Base-by-base conservation (phyloP, 1,284 basidiomycete species). In the Naganishia cerealis region DNA sequence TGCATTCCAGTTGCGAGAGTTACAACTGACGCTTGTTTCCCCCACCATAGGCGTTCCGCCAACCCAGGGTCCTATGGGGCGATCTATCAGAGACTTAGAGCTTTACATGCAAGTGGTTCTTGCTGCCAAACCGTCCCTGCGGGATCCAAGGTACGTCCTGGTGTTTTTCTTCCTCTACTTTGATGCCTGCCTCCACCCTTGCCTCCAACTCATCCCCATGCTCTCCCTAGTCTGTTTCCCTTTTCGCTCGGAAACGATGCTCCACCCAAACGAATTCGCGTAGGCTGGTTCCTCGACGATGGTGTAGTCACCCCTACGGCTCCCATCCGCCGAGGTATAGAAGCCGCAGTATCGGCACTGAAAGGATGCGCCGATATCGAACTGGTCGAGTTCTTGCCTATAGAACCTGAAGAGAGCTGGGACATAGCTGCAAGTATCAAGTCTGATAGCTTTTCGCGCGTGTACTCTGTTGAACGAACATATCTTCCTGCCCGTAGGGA, bases 271-370 rank as follows among this genome's bases (percentile, higher is more conserved):
- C 62, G 71, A 58, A 74, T 76, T 0, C 68, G 75, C 16, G 72
- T 81, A 24, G 82, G 79, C 0, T 74, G 82, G 26, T 77, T 82
- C 73, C 73, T 76, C 69, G 73, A 81, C 52, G 81, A 83, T 70
- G 79, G 80, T 0, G 69, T 79, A 1, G 76, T 81, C 29, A 72
- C 70, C 24, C 81, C 81, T 1, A 76, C 75, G 8, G 74, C 78
- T 13, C 80, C 82, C 0, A 76, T 81, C 42, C 68, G 73, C 13
- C 71, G 80, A 2, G 82, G 79, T 0, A 67, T 83, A 66, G 72
- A 77, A 1, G 42, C 63, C 8, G 71, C 75, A 0, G 71, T 77
- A 8, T 65, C 72, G 9, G 69, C 70, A 13, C 73, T 83, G 21
- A 38, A 63, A 10, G 66, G 66, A 16, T 52, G 57, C 7, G 75